These are phyloP conservation scores for Sphagnum magellanicum DNA, from an alignment of 228 moss, liverwort and hornwort species.

Conservation along the genomic window DNA sequence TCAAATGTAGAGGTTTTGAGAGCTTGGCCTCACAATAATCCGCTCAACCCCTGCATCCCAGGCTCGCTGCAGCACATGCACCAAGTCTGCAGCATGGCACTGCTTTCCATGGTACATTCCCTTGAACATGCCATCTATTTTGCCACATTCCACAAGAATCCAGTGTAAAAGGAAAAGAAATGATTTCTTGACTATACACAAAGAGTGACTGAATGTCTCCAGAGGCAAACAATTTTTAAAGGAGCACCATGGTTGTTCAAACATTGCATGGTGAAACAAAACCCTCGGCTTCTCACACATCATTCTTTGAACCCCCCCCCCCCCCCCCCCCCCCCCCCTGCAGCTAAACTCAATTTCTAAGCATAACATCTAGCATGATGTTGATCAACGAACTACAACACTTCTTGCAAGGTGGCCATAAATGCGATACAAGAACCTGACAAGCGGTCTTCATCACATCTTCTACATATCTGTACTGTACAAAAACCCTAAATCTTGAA, in stretches of 20 bases:
- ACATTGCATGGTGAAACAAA: not conserved
- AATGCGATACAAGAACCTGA: no score
- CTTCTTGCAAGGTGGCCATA: no score
- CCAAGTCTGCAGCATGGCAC: constrained; percentile 62
- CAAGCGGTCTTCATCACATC: not conserved
- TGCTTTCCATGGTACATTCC: constrained; percentile 80
- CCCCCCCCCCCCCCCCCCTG: no score
- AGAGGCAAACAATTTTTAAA: not conserved
- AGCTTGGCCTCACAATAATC: constrained; percentile 61
- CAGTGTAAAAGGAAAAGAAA: not conserved
- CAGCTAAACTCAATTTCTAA: no score
- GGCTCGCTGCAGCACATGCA: constrained; percentile 68
- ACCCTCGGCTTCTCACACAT: not conserved
- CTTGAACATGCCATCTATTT: constrained; percentile 77
- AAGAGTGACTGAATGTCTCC: not conserved
- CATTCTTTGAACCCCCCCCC: not conserved
- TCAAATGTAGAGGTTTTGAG: no score
- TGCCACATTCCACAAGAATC: not conserved
- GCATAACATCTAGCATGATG: no score
- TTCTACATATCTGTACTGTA: not conserved
- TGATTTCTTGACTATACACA: not conserved
- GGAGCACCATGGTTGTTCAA: not conserved
- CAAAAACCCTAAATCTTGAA: not conserved
- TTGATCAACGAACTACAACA: no score
- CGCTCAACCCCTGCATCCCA: constrained; percentile 96